Percentiles rank a stretch among this genome's conserved stretches.
These are phyloP conservation scores for Cystobasidium onofrii DNA, from an alignment of 768 basidiomycete genomes.

Conservation along the genomic window DNA sequence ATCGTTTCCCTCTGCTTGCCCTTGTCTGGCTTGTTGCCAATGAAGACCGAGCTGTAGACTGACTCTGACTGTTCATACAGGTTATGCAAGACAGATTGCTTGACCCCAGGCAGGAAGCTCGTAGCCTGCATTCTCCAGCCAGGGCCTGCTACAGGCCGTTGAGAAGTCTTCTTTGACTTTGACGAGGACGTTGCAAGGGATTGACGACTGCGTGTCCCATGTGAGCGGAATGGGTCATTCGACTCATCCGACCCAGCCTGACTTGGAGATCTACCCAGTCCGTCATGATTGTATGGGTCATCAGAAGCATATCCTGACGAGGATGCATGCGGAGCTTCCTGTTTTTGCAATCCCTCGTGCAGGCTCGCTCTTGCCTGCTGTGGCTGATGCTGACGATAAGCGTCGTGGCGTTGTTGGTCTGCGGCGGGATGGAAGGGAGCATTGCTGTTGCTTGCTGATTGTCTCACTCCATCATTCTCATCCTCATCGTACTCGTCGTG, in stretches of 20 bases:
- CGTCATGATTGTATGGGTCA: constrained; percentile 4
- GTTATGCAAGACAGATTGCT: constrained; percentile 4
- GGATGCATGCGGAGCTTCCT: neutral
- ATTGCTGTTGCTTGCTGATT: neutral
- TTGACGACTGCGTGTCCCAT: neutral
- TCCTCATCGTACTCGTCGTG: neutral
- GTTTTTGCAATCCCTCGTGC: neutral
- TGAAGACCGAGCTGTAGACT: constrained; percentile 6
- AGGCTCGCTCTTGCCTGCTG: neutral
- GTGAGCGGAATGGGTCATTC: constrained; percentile 6
- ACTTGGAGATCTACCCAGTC: neutral
- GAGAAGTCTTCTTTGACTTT: neutral
- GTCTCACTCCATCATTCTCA: neutral
- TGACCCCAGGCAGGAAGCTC: neutral
- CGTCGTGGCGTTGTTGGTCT: neutral
- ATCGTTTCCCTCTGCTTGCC: neutral
- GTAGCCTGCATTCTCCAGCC: constrained; percentile 19
- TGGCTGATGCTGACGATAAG: constrained; percentile 2
- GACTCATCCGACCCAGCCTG: neutral
- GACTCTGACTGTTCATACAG: constrained; percentile 13
- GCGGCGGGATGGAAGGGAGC: neutral
- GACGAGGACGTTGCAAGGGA: neutral
- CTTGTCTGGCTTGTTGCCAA: neutral
- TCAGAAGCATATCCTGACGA: neutral
- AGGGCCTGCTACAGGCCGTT: neutral